Conservation (phyloP, 768 basidiomycete species). For the Sarcodon sp. region DNA sequence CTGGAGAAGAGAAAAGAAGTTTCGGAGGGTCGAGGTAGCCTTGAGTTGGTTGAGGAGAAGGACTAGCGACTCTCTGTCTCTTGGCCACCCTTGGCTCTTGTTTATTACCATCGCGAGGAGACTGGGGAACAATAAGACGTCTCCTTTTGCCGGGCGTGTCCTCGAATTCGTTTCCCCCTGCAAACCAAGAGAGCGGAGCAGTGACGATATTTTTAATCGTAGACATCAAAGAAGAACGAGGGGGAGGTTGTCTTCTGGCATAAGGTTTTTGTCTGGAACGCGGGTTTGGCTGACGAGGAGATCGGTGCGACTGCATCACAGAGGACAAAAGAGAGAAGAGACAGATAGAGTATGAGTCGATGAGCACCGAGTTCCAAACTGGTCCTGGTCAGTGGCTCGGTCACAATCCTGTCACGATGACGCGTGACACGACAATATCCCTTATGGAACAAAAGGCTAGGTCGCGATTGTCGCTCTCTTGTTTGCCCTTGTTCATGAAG, state of each 20-base stretch:
- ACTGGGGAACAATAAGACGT: constrained; percentile 4
- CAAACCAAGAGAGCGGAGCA: constrained; percentile 19
- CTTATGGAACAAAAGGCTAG: neutral
- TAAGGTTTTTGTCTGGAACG: neutral
- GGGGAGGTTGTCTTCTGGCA: constrained; percentile 7
- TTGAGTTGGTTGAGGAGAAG: constrained; percentile 6
- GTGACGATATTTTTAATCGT: constrained; percentile 21
- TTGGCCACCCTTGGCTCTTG: constrained; percentile 13
- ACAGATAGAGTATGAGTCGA: neutral
- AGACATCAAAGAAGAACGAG: constrained; percentile 17
- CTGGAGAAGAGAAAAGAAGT: neutral
- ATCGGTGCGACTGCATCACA: constrained; percentile 1
- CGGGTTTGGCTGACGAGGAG: neutral
- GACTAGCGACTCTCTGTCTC: constrained; percentile 17
- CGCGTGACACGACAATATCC: constrained; percentile 1
- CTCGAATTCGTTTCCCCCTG: constrained; percentile 9
- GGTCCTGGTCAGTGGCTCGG: neutral
- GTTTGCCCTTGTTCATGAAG: neutral
- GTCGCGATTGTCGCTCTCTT: neutral
- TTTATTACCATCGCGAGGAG: constrained; percentile 5
- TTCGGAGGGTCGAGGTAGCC: constrained; percentile 19
- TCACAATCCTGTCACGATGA: constrained; percentile 1
- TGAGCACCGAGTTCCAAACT: no score
- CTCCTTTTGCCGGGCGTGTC: constrained; percentile 20
- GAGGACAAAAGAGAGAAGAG: constrained; percentile 4